Percentiles rank a stretch among this genome's conserved stretches.
Conservation (phyloP, 768 basidiomycete genomes). For the Amanita fuliginea region DNA sequence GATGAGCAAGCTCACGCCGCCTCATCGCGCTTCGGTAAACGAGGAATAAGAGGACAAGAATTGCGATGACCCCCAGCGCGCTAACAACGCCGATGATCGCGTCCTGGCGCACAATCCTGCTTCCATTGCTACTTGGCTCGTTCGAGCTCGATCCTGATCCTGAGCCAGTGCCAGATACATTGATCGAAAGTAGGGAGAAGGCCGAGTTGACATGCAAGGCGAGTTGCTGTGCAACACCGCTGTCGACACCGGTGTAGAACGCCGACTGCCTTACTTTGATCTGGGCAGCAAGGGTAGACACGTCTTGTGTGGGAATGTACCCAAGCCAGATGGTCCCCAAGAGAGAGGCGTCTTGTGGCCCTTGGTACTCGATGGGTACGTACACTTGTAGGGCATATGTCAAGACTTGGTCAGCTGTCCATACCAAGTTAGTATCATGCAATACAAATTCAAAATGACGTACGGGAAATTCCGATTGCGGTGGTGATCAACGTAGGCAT, state of each 20-base stretch:
- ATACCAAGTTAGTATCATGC: conserved; percentile 5
- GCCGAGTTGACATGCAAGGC: conserved; percentile 63
- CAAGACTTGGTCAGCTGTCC: conserved; percentile 22
- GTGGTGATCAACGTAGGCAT: conserved; percentile 35
- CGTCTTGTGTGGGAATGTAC: conserved; percentile 47
- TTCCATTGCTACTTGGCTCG: conserved; percentile 16
- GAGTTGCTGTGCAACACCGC: conserved; percentile 38
- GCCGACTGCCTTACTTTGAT: conserved; percentile 48
- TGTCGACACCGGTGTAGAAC: conserved; percentile 48
- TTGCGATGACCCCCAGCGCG: conserved; percentile 67
- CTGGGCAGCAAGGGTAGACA: conserved; percentile 51
- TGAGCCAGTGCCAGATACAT: conserved; percentile 16
- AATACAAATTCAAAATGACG: conserved; percentile 8
- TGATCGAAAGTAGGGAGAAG: conserved; percentile 42
- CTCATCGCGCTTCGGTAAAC: conserved; percentile 58
- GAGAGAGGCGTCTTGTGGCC: conserved; percentile 29
- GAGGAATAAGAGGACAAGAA: conserved; percentile 65
- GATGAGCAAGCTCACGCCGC: conserved; percentile 58
- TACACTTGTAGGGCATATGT: conserved; percentile 58
- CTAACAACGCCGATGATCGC: conserved; percentile 89
- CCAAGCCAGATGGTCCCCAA: conserved; percentile 66
- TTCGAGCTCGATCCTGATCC: conserved; percentile 11
- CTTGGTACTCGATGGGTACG: conserved; percentile 45
- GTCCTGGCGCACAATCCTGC: conserved; percentile 45
- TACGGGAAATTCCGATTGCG: conserved; percentile 22